Evolutionary conservation across 768 basidiomycete species (phyloP), one percentile per base, ranked within the genome.

Genomic region (Chiua virens): DNA sequence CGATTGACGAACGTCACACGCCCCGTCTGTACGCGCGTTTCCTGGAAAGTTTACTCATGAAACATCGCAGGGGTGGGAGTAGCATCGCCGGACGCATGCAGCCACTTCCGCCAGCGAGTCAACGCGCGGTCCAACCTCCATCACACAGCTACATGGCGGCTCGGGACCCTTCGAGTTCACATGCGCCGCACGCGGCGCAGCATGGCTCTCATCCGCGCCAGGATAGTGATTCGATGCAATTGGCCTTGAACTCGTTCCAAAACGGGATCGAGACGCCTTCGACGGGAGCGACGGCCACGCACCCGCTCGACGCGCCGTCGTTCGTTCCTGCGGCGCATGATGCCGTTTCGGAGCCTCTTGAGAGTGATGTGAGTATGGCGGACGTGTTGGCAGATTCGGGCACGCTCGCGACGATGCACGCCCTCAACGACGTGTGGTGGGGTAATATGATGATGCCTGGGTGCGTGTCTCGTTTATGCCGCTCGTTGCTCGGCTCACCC

Each of bases 371-470:
- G 37, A 56, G 50, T 13, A 64, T 70, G 64, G 42, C 22, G 3
- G 63, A 68, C 4, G 43, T 53, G 15, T 53, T 67, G 25, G 47
- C 57, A 8, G 83, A 80, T 37, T 79, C 73, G 0, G 74, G 86
- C 40, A 78, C 82, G 67, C 73, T 87, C 54, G 88, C 87, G 1
- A 79, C 86, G 18, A 85, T 91, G 83, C 78, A 82, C 44, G 82
- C 82, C 25, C 73, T 92, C 49, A 83, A 86, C 54, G 87, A 84
- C 44, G 76, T 71, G 7, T 91, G 83, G 79, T 89, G 86, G 87
- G 69, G 77, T 39, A 86, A 79, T 42, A 85, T 89, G 83, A 86
- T 90, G 87, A 87, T 91, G 86, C 89, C 89, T 34, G 89, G 89
- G 85, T 56, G 1, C 37, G 46, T n/a, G 25, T 46, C 8, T 8